phyloP scores from a whole-genome alignment of 768 basidiomycete genomes.

The Phaeotremella fagi region DNA sequence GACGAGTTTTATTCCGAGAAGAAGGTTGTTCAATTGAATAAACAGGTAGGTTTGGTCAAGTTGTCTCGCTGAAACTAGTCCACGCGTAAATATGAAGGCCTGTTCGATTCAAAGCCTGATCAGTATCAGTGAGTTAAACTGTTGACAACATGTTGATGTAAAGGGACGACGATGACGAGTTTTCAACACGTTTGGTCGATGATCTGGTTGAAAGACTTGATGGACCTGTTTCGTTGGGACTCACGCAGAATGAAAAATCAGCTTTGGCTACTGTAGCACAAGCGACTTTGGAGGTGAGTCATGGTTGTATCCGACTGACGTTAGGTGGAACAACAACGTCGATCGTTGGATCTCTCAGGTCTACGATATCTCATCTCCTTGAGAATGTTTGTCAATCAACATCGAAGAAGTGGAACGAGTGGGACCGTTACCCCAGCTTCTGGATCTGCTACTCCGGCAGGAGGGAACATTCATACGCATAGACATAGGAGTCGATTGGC shows the following conservation, averaged over 20 bases:
- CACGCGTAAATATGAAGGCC: slow-evolving; percentile 26
- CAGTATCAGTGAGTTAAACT: slow-evolving; percentile 6
- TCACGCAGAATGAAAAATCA: slow-evolving; percentile 74
- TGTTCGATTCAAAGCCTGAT: slow-evolving; percentile 24
- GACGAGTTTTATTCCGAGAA: slow-evolving; percentile 22
- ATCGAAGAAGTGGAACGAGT: slow-evolving; percentile 56
- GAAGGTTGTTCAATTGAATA: slow-evolving; percentile 46
- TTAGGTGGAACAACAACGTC: slow-evolving; percentile 81
- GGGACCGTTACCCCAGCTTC: slow-evolving; percentile 20
- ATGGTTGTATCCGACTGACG: not conserved
- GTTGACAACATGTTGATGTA: not conserved
- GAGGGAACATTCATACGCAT: not conserved
- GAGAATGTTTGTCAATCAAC: slow-evolving; percentile 83
- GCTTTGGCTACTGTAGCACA: slow-evolving; percentile 79
- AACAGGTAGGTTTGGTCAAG: slow-evolving; percentile 45
- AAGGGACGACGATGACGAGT: slow-evolving; percentile 25
- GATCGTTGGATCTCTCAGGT: slow-evolving; percentile 88
- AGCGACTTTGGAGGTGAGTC: slow-evolving; percentile 71
- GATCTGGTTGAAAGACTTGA: slow-evolving; percentile 65
- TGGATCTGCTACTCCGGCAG: not conserved
- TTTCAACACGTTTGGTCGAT: slow-evolving; percentile 28
- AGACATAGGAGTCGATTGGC: slow-evolving; percentile 27
- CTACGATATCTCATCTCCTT: slow-evolving; percentile 88
- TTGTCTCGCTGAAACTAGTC: slow-evolving; percentile 10
- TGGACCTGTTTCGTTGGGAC: slow-evolving; percentile 60